These are phyloP conservation scores for Cladorrhinum sp. DNA, from an alignment of 2,329 filamentous ascomycete species.

Conservation along the genomic window DNA sequence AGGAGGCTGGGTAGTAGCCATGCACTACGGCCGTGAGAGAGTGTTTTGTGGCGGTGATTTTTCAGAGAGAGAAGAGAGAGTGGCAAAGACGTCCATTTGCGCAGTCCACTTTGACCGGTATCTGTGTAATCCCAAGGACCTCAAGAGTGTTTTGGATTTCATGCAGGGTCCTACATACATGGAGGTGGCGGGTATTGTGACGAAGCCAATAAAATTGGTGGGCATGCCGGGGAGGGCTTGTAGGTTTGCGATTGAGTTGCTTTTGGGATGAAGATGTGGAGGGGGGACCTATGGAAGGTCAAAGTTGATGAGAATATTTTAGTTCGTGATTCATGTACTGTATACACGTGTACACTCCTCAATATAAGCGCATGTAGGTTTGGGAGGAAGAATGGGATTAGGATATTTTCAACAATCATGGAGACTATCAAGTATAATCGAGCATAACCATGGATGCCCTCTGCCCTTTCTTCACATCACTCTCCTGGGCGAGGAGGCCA, in stretches of 20 bases:
- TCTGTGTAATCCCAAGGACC: background rate
- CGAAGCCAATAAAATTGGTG: background rate
- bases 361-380: too few relatives aligned
- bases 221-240: background rate
- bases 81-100: background rate
- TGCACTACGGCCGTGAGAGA: background rate
- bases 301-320: too few relatives aligned
- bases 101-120: background rate
- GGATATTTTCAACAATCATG: too few relatives aligned
- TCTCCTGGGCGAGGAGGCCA: too few relatives aligned
- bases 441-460: too few relatives aligned
- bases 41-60: too few relatives aligned
- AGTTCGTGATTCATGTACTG: too few relatives aligned
- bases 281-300: too few relatives aligned
- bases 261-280: background rate
- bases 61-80: background rate
- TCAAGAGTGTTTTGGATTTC: background rate
- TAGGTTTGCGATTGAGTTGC: background rate
- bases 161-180: background rate
- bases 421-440: too few relatives aligned
- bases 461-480: too few relatives aligned
- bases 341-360: too few relatives aligned
- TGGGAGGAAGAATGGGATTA: too few relatives aligned
- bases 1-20: background rate
- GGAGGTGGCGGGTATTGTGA: background rate